A percentile compares a stretch with the other conserved stretches of the same genome.
These are phyloP conservation scores for Penicillium bialowiezense DNA, from an alignment of 495 filamentous ascomycete genomes.

Conservation along the genomic window DNA sequence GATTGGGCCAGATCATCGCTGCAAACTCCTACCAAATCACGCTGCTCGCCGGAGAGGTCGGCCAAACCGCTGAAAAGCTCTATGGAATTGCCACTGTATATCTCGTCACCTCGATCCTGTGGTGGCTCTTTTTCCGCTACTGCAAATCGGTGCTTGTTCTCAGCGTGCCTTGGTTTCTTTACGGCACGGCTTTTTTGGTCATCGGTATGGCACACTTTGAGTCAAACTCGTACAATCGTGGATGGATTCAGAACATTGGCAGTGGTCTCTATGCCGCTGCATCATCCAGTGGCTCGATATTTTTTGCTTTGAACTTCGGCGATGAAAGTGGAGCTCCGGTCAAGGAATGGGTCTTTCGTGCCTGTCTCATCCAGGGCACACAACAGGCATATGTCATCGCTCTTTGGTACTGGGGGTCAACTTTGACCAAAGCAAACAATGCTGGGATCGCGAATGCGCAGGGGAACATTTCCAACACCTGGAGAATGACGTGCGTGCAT, in stretches of 20 bases:
- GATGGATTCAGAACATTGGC: constrained; percentile 50
- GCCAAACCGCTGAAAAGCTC: constrained; percentile 58
- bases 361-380: constrained; percentile 50
- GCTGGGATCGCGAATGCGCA: constrained; percentile 34
- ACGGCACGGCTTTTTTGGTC: constrained; percentile 63
- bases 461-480: constrained; percentile 38
- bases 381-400: constrained; percentile 51
- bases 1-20: constrained; percentile 67
- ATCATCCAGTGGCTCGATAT: constrained; percentile 49
- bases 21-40: constrained; percentile 74
- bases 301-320: constrained; percentile 52
- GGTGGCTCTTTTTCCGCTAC: constrained; percentile 65
- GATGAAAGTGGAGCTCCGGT: constrained; percentile 49
- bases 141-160: constrained; percentile 61
- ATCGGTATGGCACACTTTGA: constrained; percentile 64
- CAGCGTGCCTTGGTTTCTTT: constrained; percentile 60
- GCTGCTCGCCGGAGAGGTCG: constrained; percentile 62
- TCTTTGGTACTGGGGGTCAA: constrained; percentile 52
- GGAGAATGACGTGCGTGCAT: constrained; percentile 44
- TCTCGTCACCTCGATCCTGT: constrained; percentile 56
- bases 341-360: constrained; percentile 52
- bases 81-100: constrained; percentile 68
- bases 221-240: constrained; percentile 36
- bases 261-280: constrained; percentile 47
- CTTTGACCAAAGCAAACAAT: constrained; percentile 34